phyloP scores from a whole-genome alignment of 163 green algal species.

The Prototheca wickerhamii region DNA sequence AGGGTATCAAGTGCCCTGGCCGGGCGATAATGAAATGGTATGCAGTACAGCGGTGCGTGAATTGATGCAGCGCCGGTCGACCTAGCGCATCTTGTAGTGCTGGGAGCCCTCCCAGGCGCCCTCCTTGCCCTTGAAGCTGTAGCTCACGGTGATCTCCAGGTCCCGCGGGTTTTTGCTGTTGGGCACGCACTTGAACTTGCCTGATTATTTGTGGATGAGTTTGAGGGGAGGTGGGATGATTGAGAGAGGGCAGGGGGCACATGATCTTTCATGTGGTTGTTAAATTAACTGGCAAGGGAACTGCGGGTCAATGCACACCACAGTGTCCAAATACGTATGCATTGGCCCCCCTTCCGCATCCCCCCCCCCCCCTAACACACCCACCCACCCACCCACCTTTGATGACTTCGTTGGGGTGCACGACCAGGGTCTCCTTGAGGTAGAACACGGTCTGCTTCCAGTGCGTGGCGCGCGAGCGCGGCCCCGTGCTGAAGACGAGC shows the following conservation, averaged over 20 bases:
- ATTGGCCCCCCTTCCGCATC: slow-evolving; percentile 50
- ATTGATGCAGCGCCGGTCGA: neutral
- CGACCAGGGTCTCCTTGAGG: slow-evolving; percentile 71
- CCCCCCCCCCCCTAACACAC: neutral
- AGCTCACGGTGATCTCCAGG: slow-evolving; percentile 37
- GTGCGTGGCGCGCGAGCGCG: slow-evolving; percentile 57
- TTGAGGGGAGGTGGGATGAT: neutral
- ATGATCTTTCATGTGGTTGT: neutral
- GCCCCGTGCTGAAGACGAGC: slow-evolving; percentile 58
- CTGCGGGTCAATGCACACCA: no score
- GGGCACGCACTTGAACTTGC: slow-evolving; percentile 27
- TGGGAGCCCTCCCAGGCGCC: slow-evolving; percentile 39
- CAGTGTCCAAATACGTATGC: slow-evolving; percentile 1
- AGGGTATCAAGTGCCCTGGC: neutral
- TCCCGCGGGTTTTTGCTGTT: slow-evolving; percentile 60
- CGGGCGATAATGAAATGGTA: neutral
- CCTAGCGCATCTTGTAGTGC: slow-evolving; percentile 60
- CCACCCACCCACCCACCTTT: no score
- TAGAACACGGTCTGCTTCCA: slow-evolving; percentile 99
- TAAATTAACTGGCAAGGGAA: neutral
- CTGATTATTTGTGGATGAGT: slow-evolving; percentile 7
- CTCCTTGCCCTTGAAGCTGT: slow-evolving; percentile 51
- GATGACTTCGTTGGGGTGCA: slow-evolving; percentile 23
- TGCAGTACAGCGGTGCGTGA: no score
- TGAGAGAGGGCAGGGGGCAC: neutral